Evolutionary conservation across 2,329 filamentous ascomycete species (phyloP).

Genomic region (Aspergillaceae sp.): DNA sequence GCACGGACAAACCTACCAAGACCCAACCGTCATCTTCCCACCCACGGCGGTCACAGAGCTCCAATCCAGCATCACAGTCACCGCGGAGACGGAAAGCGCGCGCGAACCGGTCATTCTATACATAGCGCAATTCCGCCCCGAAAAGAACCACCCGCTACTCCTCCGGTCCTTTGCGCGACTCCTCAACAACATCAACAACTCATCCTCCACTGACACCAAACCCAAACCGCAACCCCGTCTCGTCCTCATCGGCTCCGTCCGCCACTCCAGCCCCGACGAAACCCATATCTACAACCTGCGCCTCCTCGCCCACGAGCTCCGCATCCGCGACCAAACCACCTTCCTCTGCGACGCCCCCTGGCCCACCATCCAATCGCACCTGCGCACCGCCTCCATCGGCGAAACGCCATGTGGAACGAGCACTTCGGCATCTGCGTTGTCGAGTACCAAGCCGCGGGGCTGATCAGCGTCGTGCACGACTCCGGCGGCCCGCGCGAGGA

Average conservation of each 20-base stretch:
- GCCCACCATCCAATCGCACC: constrained; percentile 73
- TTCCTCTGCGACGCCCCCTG: constrained; percentile 88
- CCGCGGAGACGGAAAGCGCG: constrained; percentile 56
- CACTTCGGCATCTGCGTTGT: constrained; percentile 98
- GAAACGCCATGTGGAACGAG: constrained; percentile 99
- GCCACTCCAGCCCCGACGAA: constrained; percentile 51
- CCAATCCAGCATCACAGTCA: constrained; percentile 63
- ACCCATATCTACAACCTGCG: constrained; percentile 73
- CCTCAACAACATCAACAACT: constrained; percentile 44
- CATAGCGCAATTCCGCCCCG: constrained; percentile 93
- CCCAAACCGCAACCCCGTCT: constrained; percentile 49
- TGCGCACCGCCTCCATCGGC: constrained; percentile 68
- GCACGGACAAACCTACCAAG: constrained; percentile 34
- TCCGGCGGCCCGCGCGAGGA: constrained; percentile 88
- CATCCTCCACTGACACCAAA: constrained; percentile 40
- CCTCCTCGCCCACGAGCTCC: constrained; percentile 75
- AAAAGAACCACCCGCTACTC: constrained; percentile 90
- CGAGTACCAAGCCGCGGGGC: constrained; percentile 90
- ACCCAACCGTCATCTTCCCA: constrained; percentile 68
- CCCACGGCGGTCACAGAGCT: constrained; percentile 86
- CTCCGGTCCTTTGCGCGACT: constrained; percentile 76
- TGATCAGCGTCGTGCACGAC: constrained; percentile 88
- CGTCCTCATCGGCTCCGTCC: constrained; percentile 84
- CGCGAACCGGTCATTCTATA: constrained; percentile 73
- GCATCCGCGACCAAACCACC: constrained; percentile 72